Evolutionary conservation across 768 basidiomycete genomes (phyloP), one percentile per base, ranked within the genome.

Genomic region (Tulasnella sp.): DNA sequence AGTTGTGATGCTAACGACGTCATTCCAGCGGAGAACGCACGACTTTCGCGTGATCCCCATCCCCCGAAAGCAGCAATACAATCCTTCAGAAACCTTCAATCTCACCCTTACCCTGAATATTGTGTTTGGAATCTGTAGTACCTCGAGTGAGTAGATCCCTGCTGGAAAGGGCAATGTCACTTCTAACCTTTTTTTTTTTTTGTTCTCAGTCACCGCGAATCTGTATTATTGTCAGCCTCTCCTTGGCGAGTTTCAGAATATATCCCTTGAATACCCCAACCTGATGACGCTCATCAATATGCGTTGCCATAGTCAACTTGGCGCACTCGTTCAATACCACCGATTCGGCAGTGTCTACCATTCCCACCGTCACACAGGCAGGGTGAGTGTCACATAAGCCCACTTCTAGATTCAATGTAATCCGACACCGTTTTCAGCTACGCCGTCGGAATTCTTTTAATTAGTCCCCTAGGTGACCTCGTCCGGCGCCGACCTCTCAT

Each of bases 401-500:
- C n/a, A n/a, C n/a, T n/a, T n/a, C n/a, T n/a, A n/a, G n/a, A n/a
- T n/a, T n/a, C n/a, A n/a, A n/a, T n/a, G n/a, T n/a, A n/a, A n/a
- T n/a, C n/a, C n/a, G n/a, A n/a, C n/a, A n/a, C n/a, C n/a, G n/a
- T n/a, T n/a, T 17, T 53, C 58, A 68, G 86, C 46, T 91, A 89
- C 68, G 85, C 83, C 1, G 72, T 72, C 5, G 87, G 87, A 1
- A 75, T 91, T 4, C 68, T 92, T 2, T 69, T 92, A 41, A 80
- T 93, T 53, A 79, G 85, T 0, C 91, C 92, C 1, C 74, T 90
- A 0, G 91, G 92, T 7, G 91, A 94, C 68, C 77, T 92, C 19
- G 77, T 90, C 31, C 83, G 85, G n/a, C 74, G 90, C 41, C 75
- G 91, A 15, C 82, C 80, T 43, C 74, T 94, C 0, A 75, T 85